Evolutionary conservation across 805 yeast species (phyloP).

Genomic region (Ogataea populi-albae): DNA sequence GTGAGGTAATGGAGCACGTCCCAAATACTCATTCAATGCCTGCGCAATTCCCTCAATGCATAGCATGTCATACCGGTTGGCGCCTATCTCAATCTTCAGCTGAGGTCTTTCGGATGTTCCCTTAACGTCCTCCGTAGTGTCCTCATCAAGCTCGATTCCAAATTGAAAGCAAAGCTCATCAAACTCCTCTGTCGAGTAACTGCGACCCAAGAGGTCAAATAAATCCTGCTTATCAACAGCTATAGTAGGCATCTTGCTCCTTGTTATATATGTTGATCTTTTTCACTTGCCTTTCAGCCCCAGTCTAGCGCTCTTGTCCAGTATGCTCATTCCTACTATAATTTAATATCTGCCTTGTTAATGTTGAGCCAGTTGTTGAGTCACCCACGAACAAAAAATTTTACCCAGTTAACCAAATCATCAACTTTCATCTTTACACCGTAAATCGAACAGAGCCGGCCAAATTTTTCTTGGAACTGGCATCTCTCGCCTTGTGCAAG

Average conservation of each 20-base stretch:
- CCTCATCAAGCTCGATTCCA: constrained; percentile 97
- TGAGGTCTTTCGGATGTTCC: constrained; percentile 91
- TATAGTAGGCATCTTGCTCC: constrained; percentile 84
- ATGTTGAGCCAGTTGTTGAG: too few species aligned
- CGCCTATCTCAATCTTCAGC: constrained; percentile 94
- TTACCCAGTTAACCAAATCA: too few species aligned
- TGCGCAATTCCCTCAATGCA: constrained; percentile 98
- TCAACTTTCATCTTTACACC: too few species aligned
- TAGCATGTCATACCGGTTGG: constrained; percentile 96
- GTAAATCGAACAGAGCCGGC: too few species aligned
- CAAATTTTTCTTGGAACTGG: too few species aligned
- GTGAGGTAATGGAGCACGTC: constrained; percentile 60
- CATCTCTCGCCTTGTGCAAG: too few species aligned
- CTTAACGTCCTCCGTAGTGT: constrained; percentile 75
- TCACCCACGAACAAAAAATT: too few species aligned
- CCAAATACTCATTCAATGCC: constrained; percentile 87
- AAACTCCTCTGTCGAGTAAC: constrained; percentile 81
- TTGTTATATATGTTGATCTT: too few species aligned
- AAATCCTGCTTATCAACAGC: constrained; percentile 93
- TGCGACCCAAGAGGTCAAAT: constrained; percentile 68
- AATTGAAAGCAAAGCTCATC: constrained; percentile 97
- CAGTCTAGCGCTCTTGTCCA: too few species aligned
- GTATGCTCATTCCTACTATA: too few species aligned
- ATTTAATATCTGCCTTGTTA: too few species aligned
- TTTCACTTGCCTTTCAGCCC: too few species aligned